A percentile compares a stretch with the other conserved stretches of the same genome.
Evolutionary conservation across 192 early-diverging fungal genomes (phyloP).

Genomic region (Coemansia nantahalensis): DNA sequence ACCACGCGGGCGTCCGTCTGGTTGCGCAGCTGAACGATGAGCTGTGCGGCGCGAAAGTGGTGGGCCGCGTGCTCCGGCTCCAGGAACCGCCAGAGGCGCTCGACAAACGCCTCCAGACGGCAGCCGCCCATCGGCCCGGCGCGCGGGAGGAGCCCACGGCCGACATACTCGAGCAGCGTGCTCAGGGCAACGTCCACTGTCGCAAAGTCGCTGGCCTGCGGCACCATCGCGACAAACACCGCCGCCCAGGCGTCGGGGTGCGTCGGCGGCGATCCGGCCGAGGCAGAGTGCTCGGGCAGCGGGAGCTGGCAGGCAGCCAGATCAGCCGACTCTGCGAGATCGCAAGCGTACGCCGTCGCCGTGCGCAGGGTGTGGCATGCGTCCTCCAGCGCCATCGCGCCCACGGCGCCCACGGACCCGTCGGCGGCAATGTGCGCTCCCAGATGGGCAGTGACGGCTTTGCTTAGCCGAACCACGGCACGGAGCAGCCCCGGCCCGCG

Average conservation of each 20-base stretch:
- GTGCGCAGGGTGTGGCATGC: constrained; percentile 35
- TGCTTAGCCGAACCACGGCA: constrained; percentile 23
- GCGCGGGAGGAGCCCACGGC: constrained; percentile 10
- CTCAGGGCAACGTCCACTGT: constrained; percentile 17
- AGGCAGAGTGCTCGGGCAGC: too few species aligned
- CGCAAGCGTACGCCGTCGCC: constrained; percentile 19
- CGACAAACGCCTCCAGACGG: constrained; percentile 17
- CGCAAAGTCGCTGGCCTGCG: constrained; percentile 11
- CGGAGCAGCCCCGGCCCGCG: constrained; percentile 33
- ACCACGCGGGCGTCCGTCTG: constrained; percentile 22
- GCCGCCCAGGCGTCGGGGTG: constrained; percentile 27
- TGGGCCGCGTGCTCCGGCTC: constrained; percentile 52
- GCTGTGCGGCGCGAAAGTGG: constrained; percentile 62
- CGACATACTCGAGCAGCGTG: constrained; percentile 31
- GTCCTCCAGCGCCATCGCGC: constrained; percentile 28
- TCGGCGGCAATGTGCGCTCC: constrained; percentile 4
- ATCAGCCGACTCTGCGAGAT: constrained; percentile 3
- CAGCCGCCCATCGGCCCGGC: background rate
- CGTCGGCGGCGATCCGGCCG: background rate
- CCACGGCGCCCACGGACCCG: background rate
- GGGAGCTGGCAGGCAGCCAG: constrained; percentile 8
- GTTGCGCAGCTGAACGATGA: constrained; percentile 62
- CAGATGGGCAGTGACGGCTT: constrained; percentile 17
- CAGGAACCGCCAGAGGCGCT: constrained; percentile 67
- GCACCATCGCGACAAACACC: constrained; percentile 16